These are phyloP conservation scores for Hygrophila difformis DNA, from an alignment of 257 asterid genomes.

Conservation along the genomic window DNA sequence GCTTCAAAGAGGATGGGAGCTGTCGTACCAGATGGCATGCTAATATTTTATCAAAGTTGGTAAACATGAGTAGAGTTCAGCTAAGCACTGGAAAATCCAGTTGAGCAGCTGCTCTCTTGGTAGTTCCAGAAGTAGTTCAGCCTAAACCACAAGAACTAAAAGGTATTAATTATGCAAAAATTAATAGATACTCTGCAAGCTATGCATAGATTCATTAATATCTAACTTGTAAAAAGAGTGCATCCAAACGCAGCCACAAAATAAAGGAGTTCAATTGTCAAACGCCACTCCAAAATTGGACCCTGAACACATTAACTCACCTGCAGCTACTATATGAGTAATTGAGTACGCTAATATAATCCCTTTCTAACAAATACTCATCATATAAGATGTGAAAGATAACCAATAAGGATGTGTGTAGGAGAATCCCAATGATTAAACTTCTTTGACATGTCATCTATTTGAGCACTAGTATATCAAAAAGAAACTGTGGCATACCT, in stretches of 20 bases:
- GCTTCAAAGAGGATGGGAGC: conserved; percentile 13
- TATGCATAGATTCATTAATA: too few relatives aligned
- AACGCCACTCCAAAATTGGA: not conserved
- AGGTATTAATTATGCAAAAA: not conserved
- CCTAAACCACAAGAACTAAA: conserved; percentile 41
- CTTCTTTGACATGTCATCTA: not conserved
- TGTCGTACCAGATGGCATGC: conserved; percentile 12
- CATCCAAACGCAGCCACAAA: not conserved
- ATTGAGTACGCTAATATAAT: not conserved
- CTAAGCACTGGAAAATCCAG: conserved; percentile 90
- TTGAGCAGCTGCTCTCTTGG: conserved; percentile 92
- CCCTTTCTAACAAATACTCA: too few relatives aligned
- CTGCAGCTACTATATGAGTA: not conserved
- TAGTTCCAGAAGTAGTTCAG: conserved; percentile 82
- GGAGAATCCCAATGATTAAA: too few relatives aligned
- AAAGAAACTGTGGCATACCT: conserved; percentile 34
- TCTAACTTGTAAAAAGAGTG: conserved; percentile 6
- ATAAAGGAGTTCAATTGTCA: not conserved
- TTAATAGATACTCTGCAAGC: too few relatives aligned
- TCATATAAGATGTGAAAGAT: too few relatives aligned
- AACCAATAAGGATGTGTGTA: too few relatives aligned
- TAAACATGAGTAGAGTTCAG: conserved; percentile 74
- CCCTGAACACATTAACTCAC: not conserved
- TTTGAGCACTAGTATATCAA: not conserved
- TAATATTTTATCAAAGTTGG: conserved; percentile 86